Evolutionary conservation across 345 rosid genomes (phyloP).

Genomic region (Acer yangbiense): DNA sequence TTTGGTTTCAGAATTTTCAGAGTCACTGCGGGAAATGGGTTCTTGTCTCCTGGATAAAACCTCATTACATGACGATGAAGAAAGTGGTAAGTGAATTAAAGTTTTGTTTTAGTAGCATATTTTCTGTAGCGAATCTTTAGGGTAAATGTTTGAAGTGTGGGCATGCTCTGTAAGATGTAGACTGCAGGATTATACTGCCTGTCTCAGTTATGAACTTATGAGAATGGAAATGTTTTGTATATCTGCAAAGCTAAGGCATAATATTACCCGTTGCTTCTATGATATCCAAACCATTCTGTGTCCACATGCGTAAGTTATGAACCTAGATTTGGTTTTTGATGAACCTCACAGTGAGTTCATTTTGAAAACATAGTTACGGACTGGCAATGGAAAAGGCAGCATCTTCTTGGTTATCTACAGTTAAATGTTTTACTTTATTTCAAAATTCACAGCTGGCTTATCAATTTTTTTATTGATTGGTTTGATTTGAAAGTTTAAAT

Average conservation of each 20-base stretch:
- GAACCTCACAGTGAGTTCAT: neutral
- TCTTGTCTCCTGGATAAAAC: slow-evolving; percentile 75
- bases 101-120: slow-evolving; percentile 12
- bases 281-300: neutral
- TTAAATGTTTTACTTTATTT: neutral
- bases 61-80: slow-evolving; percentile 67
- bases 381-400: neutral
- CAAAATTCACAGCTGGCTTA: neutral
- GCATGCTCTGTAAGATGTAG: slow-evolving; percentile 11
- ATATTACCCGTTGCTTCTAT: neutral
- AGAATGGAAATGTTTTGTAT: neutral
- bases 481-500: neutral
- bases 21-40: slow-evolving; percentile 93
- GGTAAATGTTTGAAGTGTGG: slow-evolving; percentile 1
- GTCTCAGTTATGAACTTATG: neutral
- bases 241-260: neutral
- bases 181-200: neutral
- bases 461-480: neutral
- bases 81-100: slow-evolving; percentile 53
- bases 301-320: neutral
- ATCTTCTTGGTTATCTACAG: neutral
- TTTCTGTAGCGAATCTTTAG: neutral
- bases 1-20: slow-evolving; percentile 81
- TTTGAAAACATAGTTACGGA: neutral
- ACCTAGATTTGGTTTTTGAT: neutral